Evolutionary conservation across 306 rosid genomes (phyloP), one percentile per base, ranked within the genome.

Genomic region (Delonix regia): DNA sequence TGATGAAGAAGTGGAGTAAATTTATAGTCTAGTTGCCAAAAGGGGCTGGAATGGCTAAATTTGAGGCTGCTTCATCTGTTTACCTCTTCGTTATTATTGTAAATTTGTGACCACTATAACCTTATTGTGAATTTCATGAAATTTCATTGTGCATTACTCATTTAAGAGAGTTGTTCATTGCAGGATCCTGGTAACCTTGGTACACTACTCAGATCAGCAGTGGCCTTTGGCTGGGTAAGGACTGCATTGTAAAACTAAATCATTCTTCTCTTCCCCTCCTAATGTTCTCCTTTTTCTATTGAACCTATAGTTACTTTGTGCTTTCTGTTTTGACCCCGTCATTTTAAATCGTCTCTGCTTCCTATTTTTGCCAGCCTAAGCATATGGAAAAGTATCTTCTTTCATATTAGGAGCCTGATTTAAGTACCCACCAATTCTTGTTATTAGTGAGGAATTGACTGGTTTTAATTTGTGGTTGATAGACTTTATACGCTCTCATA

Each of bases 141-240:
- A 67, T 57, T 61, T 78, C 49, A 59, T 64, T 41, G 19, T 57
- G 69, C 82, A 47, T 81, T 28, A 45, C 75, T 86, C 49, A 78
- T 78, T 76, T 77, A 45, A 67, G 7, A 65, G 52, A 73, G 19
- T 70, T 69, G 38, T 78, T 83, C 69, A 38, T 78, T 88, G 93
- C 91, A 92, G 99, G 99, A 95, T 81, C 97, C 92, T 18, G 97
- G 97, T 57, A 95, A 92, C 84, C 97, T 95, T 18, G 99, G 97
- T 63, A 87, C 99, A 1, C 83, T 92, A 77, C 89, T 95, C 83
- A 87, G 99, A 82, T 88, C 98, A 45, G 98, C 98, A 30, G 81
- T 88, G 81, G 94, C 99, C 80, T 95, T 95, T 78, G 84, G 84
- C 86, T 95, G 97, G 99, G 97, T 92, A 83, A 88, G 93, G 42